These are phyloP conservation scores for Pisolithus albus DNA, from an alignment of 768 basidiomycete genomes.

Conservation along the genomic window DNA sequence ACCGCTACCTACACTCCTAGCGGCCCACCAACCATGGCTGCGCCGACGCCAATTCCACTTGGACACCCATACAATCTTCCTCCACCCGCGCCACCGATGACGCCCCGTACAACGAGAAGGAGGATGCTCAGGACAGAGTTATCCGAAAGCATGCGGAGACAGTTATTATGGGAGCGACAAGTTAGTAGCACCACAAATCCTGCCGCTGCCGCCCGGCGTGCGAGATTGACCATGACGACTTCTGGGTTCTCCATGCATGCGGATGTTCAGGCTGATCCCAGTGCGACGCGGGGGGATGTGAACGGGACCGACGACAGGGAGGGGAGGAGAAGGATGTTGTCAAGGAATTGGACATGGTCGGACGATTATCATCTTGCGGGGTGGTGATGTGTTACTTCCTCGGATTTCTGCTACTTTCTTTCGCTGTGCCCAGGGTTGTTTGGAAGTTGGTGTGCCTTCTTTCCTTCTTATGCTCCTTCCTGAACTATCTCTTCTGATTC, in stretches of 20 bases:
- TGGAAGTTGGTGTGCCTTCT: constrained; percentile 6
- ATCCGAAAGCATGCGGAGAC: constrained; percentile 74
- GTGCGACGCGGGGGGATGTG: constrained; percentile 9
- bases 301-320: constrained; percentile 30
- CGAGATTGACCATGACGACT: constrained; percentile 25
- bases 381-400: constrained; percentile 37
- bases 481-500: neutral
- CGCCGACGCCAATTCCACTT: constrained; percentile 52
- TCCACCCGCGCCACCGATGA: constrained; percentile 56
- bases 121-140: constrained; percentile 82
- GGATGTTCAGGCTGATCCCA: constrained; percentile 9
- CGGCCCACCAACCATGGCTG: constrained; percentile 19
- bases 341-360: constrained; percentile 61
- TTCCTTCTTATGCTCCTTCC: neutral
- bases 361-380: constrained; percentile 61
- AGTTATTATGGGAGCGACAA: constrained; percentile 76
- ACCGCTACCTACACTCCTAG: neutral
- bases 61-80: constrained; percentile 71
- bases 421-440: constrained; percentile 17
- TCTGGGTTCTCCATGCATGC: neutral
- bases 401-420: constrained; percentile 4
- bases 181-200: constrained; percentile 47
- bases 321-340: constrained; percentile 38
- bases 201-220: constrained; percentile 28
- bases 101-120: constrained; percentile 78